Conservation (phyloP, 495 filamentous ascomycete genomes). For the Neurospora sp. region DNA sequence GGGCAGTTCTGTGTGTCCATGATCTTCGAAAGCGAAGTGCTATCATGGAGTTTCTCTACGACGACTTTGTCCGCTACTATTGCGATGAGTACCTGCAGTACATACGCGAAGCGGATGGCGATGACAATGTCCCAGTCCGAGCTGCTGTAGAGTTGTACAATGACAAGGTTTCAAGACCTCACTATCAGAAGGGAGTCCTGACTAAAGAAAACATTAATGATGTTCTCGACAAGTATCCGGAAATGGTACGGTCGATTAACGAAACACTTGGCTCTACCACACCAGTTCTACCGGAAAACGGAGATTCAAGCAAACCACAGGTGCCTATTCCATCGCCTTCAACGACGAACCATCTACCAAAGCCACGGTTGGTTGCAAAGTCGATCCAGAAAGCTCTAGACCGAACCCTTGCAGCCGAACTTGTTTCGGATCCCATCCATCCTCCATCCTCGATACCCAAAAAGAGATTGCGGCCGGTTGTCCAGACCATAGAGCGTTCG, state of each 20-base stretch:
- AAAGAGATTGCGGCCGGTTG: background rate
- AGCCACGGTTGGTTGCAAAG: background rate
- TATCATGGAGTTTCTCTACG: constrained; percentile 45
- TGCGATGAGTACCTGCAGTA: constrained; percentile 33
- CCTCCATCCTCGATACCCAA: background rate
- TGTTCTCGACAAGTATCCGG: constrained; percentile 9
- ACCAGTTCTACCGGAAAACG: background rate
- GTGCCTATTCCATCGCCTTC: background rate
- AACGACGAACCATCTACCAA: background rate
- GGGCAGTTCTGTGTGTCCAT: constrained; percentile 45
- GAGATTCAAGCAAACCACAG: background rate
- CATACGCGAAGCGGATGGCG: constrained; percentile 15
- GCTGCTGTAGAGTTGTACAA: constrained; percentile 36
- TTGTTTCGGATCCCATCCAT: background rate
- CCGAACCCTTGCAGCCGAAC: background rate
- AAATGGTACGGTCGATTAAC: constrained; percentile 6
- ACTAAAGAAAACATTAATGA: constrained; percentile 27
- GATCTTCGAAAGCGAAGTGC: constrained; percentile 30
- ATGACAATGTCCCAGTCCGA: constrained; percentile 12
- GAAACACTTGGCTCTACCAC: background rate
- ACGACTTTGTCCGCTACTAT: constrained; percentile 55
- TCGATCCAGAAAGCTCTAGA: background rate
- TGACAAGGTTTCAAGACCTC: constrained; percentile 26
- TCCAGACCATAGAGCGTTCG: background rate
- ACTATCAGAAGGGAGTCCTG: constrained; percentile 27